phyloP scores from a whole-genome alignment of 305 asterid genomes.

The Vinca major region DNA sequence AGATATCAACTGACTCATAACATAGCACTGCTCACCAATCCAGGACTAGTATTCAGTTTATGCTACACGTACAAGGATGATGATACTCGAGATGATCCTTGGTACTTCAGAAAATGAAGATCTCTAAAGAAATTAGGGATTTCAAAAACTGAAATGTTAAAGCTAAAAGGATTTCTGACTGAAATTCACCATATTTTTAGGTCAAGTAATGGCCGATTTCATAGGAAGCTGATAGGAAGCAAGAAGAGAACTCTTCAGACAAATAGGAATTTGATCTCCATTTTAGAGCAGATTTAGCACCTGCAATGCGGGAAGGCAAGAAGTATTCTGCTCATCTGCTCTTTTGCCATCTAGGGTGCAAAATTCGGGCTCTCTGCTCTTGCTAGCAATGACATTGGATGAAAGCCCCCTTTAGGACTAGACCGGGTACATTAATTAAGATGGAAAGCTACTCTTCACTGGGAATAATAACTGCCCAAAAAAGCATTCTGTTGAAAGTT shows the following conservation, averaged over 20 bases:
- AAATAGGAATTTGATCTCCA: not conserved
- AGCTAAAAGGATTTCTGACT: not conserved
- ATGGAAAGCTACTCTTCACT: no score
- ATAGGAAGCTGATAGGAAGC: not conserved
- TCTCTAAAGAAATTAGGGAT: not conserved
- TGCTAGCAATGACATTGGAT: no score
- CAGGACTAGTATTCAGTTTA: not conserved
- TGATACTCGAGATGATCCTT: not conserved
- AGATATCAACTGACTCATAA: conserved; percentile 1
- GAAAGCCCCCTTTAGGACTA: no score
- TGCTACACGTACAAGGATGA: not conserved
- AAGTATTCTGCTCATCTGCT: not conserved
- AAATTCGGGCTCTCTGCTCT: no score
- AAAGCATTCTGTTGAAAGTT: no score
- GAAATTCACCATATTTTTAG: not conserved
- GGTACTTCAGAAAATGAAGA: not conserved
- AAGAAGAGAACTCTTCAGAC: not conserved
- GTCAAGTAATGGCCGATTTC: not conserved
- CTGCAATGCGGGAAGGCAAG: not conserved
- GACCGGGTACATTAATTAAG: no score
- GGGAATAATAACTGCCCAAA: no score
- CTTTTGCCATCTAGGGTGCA: no score
- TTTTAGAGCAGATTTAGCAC: not conserved
- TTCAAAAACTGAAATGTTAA: not conserved
- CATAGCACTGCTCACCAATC: not conserved